A percentile compares a stretch with the other conserved stretches of the same genome.
phyloP scores from a whole-genome alignment of 2,329 filamentous ascomycete genomes.

The Nothopassalora personata region DNA sequence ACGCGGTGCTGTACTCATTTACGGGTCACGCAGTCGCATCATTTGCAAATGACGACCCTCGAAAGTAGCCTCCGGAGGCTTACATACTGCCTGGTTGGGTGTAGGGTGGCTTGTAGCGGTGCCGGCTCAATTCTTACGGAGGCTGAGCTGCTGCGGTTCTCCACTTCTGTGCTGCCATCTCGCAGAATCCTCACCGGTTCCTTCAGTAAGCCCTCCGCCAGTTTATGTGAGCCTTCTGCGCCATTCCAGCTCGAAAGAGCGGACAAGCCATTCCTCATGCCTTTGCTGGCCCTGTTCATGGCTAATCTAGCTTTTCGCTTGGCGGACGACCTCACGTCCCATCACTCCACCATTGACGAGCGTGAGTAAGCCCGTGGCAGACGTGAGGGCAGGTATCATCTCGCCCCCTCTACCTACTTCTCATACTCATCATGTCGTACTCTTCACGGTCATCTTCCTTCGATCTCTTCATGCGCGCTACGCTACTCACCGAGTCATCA shows the following conservation, averaged over 20 bases:
- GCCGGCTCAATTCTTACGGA: background rate
- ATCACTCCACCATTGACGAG: constrained; percentile 5
- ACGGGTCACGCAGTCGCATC: background rate
- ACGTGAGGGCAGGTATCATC: background rate
- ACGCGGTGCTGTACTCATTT: background rate
- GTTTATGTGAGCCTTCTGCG: background rate
- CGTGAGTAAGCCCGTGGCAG: constrained; percentile 8
- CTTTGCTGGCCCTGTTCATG: background rate
- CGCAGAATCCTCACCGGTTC: constrained; percentile 11
- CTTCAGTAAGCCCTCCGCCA: constrained; percentile 1
- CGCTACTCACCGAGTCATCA: background rate
- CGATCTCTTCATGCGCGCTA: background rate
- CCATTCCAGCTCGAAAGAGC: constrained; percentile 7
- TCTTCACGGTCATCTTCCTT: background rate
- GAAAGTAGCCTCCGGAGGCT: background rate
- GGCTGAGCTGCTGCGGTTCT: background rate
- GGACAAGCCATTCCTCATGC: background rate
- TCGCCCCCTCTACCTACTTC: constrained; percentile 1
- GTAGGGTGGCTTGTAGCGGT: background rate
- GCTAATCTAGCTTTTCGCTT: constrained; percentile 12
- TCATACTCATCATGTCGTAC: constrained; percentile 1
- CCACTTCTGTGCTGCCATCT: constrained; percentile 1
- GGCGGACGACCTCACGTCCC: background rate
- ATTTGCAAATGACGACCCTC: background rate
- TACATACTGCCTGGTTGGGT: background rate